A percentile compares a stretch with the other conserved stretches of the same genome.
These are phyloP conservation scores for Stagonosporopsis tanaceti DNA, from an alignment of 2,329 filamentous ascomycete species.

Conservation along the genomic window DNA sequence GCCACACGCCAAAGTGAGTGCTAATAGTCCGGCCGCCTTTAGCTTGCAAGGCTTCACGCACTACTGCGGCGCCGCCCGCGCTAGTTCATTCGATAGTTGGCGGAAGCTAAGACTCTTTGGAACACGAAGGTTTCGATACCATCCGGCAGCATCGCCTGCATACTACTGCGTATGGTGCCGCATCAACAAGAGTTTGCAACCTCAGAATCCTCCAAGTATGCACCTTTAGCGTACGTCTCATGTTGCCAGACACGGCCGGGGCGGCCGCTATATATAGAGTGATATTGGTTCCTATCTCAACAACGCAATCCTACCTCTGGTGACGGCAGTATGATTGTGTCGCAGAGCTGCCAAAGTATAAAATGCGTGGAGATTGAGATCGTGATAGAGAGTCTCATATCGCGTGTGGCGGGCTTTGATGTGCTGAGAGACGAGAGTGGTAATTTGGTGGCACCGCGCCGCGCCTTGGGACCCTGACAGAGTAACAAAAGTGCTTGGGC, in stretches of 20 bases:
- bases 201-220: conserved; percentile 6
- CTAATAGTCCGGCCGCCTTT: conserved; percentile 14
- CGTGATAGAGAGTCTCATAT: neutral
- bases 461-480: neutral
- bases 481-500: neutral
- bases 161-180: neutral
- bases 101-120: conserved; percentile 11
- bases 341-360: neutral
- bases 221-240: conserved; percentile 9
- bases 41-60: conserved; percentile 6
- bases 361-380: conserved; percentile 7
- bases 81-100: conserved; percentile 16
- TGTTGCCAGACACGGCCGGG: conserved; percentile 3
- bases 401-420: conserved; percentile 5
- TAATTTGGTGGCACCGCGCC: conserved; percentile 2
- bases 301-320: conserved; percentile 1
- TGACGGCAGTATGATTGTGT: conserved; percentile 8
- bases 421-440: conserved; percentile 3
- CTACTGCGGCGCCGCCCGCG: conserved; percentile 22
- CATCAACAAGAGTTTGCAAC: conserved; percentile 14
- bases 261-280: conserved; percentile 14
- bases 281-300: conserved; percentile 18
- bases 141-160: conserved; percentile 7
- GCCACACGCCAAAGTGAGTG: conserved; percentile 10
- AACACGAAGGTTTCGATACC: conserved; percentile 13